phyloP scores from a whole-genome alignment of 306 rosid species.

The Inga laurina region DNA sequence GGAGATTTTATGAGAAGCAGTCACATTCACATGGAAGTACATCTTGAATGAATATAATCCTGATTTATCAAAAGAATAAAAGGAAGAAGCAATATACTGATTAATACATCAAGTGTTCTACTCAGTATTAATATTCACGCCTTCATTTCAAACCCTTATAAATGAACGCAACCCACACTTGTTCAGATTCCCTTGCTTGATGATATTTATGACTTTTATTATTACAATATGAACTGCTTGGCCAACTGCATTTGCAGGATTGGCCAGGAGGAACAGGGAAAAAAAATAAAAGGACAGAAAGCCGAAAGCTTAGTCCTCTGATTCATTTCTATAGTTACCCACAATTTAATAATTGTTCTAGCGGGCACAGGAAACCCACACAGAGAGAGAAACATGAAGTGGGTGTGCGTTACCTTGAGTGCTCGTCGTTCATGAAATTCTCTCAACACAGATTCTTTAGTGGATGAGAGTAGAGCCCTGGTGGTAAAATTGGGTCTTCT shows the following conservation, averaged over 20 bases:
- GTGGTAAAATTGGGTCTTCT: constrained; percentile 50
- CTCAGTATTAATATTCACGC: background rate
- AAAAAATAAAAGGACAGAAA: background rate
- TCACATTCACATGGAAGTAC: background rate
- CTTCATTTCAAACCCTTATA: background rate
- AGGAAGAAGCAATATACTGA: background rate
- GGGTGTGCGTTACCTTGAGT: constrained; percentile 64
- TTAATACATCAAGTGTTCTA: background rate
- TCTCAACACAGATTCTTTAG: constrained; percentile 64
- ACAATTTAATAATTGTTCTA: too few species aligned
- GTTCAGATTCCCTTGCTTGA: constrained; percentile 8
- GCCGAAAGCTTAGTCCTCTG: background rate
- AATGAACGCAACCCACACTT: background rate
- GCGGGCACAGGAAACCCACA: background rate
- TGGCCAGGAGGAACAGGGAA: too few species aligned
- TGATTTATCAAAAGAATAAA: background rate
- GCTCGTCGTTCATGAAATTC: constrained; percentile 70
- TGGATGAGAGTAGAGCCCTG: constrained; percentile 57
- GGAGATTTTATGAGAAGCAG: background rate
- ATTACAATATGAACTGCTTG: background rate
- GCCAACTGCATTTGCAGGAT: too few species aligned
- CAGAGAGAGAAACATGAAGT: background rate
- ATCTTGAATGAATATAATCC: background rate
- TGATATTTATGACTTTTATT: background rate
- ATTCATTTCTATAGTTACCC: background rate